Evolutionary conservation across 495 filamentous ascomycete genomes (phyloP).

Genomic region (Parmelia sp.): DNA sequence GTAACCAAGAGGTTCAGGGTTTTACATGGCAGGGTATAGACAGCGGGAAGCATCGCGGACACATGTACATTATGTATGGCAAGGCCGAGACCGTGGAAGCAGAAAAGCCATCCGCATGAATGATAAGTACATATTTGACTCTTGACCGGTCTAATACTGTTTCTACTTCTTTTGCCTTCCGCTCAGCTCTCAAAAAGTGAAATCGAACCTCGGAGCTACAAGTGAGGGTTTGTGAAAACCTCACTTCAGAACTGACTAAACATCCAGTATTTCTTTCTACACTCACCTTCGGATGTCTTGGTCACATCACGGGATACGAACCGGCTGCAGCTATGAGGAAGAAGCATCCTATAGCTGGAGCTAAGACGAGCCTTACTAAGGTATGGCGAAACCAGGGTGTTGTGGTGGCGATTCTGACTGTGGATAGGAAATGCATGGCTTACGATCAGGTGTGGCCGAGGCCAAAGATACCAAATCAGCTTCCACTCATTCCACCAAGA

Average conservation of each 20-base stretch:
- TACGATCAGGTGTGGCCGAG: neutral
- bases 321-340: neutral
- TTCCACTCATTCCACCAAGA: neutral
- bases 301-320: neutral
- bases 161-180: neutral
- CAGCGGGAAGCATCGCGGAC: neutral
- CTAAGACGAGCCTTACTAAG: neutral
- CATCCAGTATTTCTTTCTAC: neutral
- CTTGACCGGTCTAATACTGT: neutral
- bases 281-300: neutral
- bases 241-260: neutral
- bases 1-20: neutral
- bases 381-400: neutral
- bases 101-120: neutral
- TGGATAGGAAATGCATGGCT: neutral
- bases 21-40: neutral
- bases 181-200: neutral
- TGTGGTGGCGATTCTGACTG: neutral
- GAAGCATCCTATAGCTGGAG: neutral
- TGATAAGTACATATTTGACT: neutral
- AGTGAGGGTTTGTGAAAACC: neutral
- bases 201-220: neutral
- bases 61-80: neutral
- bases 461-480: neutral
- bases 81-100: neutral